Evolutionary conservation across 164 flowering plant genomes (phyloP), one percentile per base, ranked within the genome.

Genomic region (Aristolochia californica): DNA sequence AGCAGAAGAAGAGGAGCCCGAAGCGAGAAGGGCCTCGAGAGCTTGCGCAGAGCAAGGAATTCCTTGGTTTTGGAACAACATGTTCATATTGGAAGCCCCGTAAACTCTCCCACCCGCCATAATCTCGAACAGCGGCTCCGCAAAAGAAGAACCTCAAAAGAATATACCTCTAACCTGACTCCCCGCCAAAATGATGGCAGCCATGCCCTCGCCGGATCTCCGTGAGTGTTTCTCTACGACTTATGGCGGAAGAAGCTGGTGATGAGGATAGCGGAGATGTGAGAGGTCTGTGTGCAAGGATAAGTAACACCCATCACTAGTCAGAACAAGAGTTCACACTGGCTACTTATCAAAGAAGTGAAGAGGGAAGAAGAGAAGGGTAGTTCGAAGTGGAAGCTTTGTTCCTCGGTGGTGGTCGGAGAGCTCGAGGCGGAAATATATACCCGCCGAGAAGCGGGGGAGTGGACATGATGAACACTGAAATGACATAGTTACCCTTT

Each of bases 181-280:
- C 13, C 55, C n/a, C 25, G 22, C 15, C 20, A 25, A 12, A 27
- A 27, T 28, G 58, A 34, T 13, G 22, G 43, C 18, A 58, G 23
- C 47, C 52, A 50, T 57, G 45, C 23, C 44, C 13, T 25, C 45
- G 40, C 10, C 14, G 43, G 56, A 34, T 40, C 23, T 43, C 53
- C 16, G 44, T 62, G n/a, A 23, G 47, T 25, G 53, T 15, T 57
- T 11, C 20, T 28, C 60, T 62, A 78, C 18, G 69, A 22, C 73
- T 84, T 89, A 55, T 89, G 94, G 70, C 97, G 97, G 68, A 89
- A 89, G 71, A 89, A 89, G 76, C 97, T 89, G 68, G 97, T 89
- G 78, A 81, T 87, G 80, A 89, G 77, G 77, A 89, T 79, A 59
- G 75, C 81, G 21, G 91, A 81, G 74, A 84, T 86, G 75, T 80